Conservation (phyloP, 495 filamentous ascomycete species). For the Parmelia sp. region DNA sequence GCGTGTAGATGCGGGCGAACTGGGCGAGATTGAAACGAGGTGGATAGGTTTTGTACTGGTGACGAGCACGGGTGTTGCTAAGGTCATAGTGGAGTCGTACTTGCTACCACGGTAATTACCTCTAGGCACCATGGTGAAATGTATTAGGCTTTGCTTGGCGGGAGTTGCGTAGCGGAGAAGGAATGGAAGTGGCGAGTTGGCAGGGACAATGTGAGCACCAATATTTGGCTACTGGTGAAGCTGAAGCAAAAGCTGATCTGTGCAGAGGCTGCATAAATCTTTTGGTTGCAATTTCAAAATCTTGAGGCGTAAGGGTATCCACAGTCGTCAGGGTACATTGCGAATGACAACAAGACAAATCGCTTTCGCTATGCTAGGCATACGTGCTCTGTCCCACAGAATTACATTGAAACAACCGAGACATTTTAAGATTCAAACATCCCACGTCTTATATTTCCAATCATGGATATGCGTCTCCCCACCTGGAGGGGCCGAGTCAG, state of each 20-base stretch:
- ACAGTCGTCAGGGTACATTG: not conserved
- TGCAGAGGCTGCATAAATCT: not conserved
- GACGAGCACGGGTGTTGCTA: not conserved
- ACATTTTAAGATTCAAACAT: no score
- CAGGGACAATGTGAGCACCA: not conserved
- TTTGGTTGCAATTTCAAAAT: not conserved
- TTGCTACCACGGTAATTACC: not conserved
- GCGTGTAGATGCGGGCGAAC: not conserved
- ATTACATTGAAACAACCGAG: not conserved
- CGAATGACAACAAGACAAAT: not conserved
- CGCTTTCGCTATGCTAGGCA: not conserved
- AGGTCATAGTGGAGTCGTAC: not conserved
- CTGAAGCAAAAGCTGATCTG: not conserved
- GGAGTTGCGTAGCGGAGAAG: not conserved
- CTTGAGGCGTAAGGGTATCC: not conserved
- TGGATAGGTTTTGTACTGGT: not conserved
- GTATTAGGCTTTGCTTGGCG: not conserved
- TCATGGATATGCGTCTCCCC: constrained; percentile 40
- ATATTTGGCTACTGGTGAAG: not conserved
- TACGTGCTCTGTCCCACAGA: not conserved
- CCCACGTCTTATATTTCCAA: not conserved
- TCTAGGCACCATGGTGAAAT: not conserved
- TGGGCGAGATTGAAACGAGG: not conserved
- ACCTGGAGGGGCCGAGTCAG: constrained; percentile 22
- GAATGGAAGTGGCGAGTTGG: not conserved